Evolutionary conservation across 257 asterid species (phyloP), one percentile per base, ranked within the genome.

Genomic region (Capsicum baccatum): DNA sequence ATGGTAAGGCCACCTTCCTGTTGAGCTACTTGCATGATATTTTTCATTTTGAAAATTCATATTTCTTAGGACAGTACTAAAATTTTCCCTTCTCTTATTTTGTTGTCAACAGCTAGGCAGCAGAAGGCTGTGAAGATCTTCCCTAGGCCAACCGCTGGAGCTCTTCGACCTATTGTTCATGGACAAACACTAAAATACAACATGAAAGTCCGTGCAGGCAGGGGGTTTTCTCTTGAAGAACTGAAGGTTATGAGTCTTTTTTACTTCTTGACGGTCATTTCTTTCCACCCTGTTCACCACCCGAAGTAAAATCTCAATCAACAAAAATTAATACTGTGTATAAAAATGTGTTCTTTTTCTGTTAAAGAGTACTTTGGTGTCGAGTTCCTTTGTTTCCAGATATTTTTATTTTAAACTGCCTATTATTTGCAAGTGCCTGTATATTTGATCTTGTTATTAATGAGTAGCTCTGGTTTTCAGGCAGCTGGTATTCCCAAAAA

Each of bases 201-300:
- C 21, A 87, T 87, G 88, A 87, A 87, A 87, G 86, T 85, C 83
- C 84, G 88, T 80, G 90, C 90, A 47, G 88, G 90, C 6, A 87
- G 88, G 63, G 90, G 88, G 19, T 87, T 87, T 33, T 60, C 88
- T 73, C 85, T 87, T 82, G 89, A 85, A 71, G 87, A 85, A 66
- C 87, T 84, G 11, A 87, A 87, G 84, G 88, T 82, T 82, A 14
- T 39, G 42, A 39, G 3, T 39, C 15, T 79, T 19, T 5, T 26
- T 47, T 26, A 52, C 26, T 52, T 3, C 26, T 26, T 52, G 63
- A 7, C 13, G 48, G 60, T 26, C 14, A 33, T 52, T 76, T 0
- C 1, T 26, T 76, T 14, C 26, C 42, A 39, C 42, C 42, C 42
- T 39, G 5, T 39, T 39, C 42, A 39, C 42, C 42, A 39, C 42